Evolutionary conservation across 2,329 filamentous ascomycete genomes (phyloP), one percentile per base, ranked within the genome.

Genomic region (Chalaropsis ovoidea): DNA sequence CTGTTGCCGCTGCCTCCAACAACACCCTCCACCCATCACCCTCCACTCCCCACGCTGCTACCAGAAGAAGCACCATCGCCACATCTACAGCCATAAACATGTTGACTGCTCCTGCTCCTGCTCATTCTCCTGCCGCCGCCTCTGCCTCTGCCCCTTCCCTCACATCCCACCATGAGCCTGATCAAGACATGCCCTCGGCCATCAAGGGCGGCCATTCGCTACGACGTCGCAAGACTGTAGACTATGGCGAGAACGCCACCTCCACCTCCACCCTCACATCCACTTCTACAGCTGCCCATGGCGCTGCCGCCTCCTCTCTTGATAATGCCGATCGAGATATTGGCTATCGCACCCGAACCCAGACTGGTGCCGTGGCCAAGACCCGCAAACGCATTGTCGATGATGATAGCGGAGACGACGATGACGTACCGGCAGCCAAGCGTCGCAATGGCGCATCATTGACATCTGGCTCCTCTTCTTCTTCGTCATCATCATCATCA

Each of bases 141-240:
- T 35, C 52, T 49, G 58, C 13, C 52, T 13, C 52, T 24, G 58
- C 58, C 60, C 65, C 43, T 24, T 45, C 27, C 58, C 42, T 47
- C 15, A 22, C 43, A 31, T 56, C 41, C 58, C 54, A 61, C 15
- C 42, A 64, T n/a, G 63, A 62, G 22, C 31, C 65, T 24, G 64
- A 67, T 11, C 65, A 43, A 42, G 63, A 64, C 41, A 56, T 42
- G 24, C 39, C 64, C 22, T 45, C 65, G 19, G 65, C 62, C 31
- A 60, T 63, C 64, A 85, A 84, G 72, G 82, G 82, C 63, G 81
- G 82, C 61, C 82, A 84, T 73, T 82, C 81, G 42, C 77, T 85
- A 39, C 77, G 82, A 69, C 82, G 81, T 72, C 77, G 82, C 64
- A 75, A 79, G 63, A 80, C 81, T 67, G 77, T 84, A 68, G 81